Percentiles rank a stretch among this genome's conserved stretches.
These are phyloP conservation scores for Tuber indicum DNA, from an alignment of 495 filamentous ascomycete genomes.

Conservation along the genomic window DNA sequence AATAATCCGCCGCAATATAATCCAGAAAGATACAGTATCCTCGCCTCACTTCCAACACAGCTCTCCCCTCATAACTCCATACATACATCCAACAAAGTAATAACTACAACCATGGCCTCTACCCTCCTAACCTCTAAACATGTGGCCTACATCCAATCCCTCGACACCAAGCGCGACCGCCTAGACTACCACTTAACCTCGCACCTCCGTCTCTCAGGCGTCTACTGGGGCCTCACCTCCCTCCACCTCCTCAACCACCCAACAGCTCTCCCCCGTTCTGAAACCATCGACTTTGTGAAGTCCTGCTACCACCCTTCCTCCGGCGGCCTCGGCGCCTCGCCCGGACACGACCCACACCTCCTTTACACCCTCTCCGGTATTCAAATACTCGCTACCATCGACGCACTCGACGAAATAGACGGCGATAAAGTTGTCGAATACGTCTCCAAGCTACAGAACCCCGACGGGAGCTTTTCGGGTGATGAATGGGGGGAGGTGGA, in stretches of 20 bases:
- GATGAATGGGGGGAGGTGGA: constrained; percentile 96
- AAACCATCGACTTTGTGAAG: constrained; percentile 83
- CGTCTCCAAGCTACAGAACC: constrained; percentile 75
- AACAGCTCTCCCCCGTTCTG: constrained; percentile 68
- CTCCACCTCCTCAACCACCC: constrained; percentile 77
- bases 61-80: background rate
- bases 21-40: no score
- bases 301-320: constrained; percentile 62
- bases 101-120: constrained; percentile 14
- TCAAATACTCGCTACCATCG: constrained; percentile 76
- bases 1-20: background rate
- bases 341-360: constrained; percentile 91
- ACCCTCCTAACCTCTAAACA: constrained; percentile 56
- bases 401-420: constrained; percentile 79
- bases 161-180: constrained; percentile 85
- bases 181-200: constrained; percentile 96
- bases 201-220: constrained; percentile 85
- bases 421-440: constrained; percentile 30
- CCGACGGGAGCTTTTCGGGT: constrained; percentile 75
- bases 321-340: constrained; percentile 80
- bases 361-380: constrained; percentile 89
- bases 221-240: constrained; percentile 93
- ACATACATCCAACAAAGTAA: background rate
- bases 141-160: constrained; percentile 84
- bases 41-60: background rate